These are phyloP conservation scores for Hyphodiscus hymeniophilus DNA, from an alignment of 495 filamentous ascomycete species.

Conservation along the genomic window DNA sequence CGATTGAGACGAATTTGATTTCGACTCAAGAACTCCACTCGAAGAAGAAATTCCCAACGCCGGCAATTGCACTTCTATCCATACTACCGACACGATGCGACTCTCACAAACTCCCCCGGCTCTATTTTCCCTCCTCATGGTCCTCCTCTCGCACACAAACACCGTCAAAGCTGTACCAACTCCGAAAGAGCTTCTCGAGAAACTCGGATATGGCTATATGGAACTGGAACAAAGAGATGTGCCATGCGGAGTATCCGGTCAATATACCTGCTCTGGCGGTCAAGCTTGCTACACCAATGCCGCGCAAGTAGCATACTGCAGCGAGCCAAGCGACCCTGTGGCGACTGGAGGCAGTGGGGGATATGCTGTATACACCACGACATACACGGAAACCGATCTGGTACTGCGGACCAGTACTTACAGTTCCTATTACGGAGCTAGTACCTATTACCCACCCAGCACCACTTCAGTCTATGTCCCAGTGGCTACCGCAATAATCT, in stretches of 20 bases:
- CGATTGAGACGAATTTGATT: neutral
- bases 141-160: conserved; percentile 1
- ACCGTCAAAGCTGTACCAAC: conserved; percentile 9
- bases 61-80: neutral
- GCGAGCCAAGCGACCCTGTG: conserved; percentile 14
- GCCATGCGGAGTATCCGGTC: conserved; percentile 57
- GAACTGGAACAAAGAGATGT: conserved; percentile 42
- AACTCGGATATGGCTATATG: conserved; percentile 25
- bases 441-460: conserved; percentile 30
- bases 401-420: conserved; percentile 59
- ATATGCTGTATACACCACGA: conserved; percentile 62
- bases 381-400: conserved; percentile 58
- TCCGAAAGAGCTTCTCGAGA: conserved; percentile 4
- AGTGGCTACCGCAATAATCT: conserved; percentile 39
- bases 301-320: conserved; percentile 26
- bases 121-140: conserved; percentile 17
- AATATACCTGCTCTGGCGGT: conserved; percentile 57
- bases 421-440: conserved; percentile 40
- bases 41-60: neutral
- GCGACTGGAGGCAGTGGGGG: conserved; percentile 19
- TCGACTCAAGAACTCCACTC: neutral
- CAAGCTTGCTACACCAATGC: conserved; percentile 57
- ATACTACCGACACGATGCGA: conserved; percentile 13
- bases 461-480: conserved; percentile 30
- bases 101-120: conserved; percentile 14